Evolutionary conservation across 2,329 filamentous ascomycete species (phyloP).

Genomic region (Curvularia hawaiiensis): DNA sequence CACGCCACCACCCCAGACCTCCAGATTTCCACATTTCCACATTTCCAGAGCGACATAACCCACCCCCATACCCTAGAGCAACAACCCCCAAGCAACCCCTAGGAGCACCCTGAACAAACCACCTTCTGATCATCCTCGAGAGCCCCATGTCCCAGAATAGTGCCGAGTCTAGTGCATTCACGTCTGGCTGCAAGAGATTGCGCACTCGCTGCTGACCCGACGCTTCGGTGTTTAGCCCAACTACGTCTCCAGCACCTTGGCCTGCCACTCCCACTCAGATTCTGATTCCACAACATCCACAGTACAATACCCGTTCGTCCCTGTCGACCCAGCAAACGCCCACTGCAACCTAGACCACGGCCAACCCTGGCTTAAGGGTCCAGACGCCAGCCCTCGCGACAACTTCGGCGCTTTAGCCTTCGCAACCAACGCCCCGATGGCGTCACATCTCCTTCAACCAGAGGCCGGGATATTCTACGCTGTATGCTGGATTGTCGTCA

Average conservation of each 20-base stretch:
- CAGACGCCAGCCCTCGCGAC: slow-evolving; percentile 6
- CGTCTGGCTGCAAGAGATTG: background rate
- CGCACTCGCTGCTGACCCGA: slow-evolving; percentile 6
- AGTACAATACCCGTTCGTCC: background rate
- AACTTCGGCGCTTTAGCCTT: slow-evolving; percentile 12
- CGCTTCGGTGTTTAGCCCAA: slow-evolving; percentile 6
- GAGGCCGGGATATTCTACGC: slow-evolving; percentile 43
- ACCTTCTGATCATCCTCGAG: slow-evolving; percentile 2
- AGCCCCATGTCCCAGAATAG: slow-evolving; percentile 9
- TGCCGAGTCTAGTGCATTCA: slow-evolving; percentile 6
- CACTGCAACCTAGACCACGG: slow-evolving; percentile 5
- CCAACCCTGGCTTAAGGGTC: background rate
- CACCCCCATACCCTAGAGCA: background rate
- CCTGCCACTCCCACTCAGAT: slow-evolving; percentile 11
- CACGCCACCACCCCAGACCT: background rate
- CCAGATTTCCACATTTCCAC: background rate
- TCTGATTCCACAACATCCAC: slow-evolving; percentile 7
- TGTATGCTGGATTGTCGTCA: slow-evolving; percentile 42
- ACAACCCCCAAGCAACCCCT: slow-evolving; percentile 11
- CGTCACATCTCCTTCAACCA: slow-evolving; percentile 33
- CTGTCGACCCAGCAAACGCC: slow-evolving; percentile 6
- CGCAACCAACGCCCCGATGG: slow-evolving; percentile 21
- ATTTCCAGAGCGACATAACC: background rate
- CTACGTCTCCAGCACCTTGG: slow-evolving; percentile 4
- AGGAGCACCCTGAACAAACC: slow-evolving; percentile 10